phyloP scores from a whole-genome alignment of 2,329 filamentous ascomycete species.

The Hirsutella rhossiliensis region DNA sequence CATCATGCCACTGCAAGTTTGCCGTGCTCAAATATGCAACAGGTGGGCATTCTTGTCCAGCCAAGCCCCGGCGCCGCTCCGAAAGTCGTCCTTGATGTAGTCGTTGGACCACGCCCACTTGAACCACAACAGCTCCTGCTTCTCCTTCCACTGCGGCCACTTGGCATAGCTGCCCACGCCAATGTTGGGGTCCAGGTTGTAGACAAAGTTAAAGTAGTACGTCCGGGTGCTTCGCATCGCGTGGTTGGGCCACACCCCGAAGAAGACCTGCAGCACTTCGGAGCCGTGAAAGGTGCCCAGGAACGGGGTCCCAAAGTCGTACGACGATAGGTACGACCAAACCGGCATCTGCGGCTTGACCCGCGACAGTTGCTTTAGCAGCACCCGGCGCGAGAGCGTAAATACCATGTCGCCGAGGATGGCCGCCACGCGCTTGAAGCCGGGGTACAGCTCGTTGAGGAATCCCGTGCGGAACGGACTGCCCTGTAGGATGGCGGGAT shows the following conservation, averaged over 20 bases:
- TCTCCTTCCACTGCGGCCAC: conserved; percentile 30
- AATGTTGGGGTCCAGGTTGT: conserved; percentile 58
- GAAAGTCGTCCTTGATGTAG: conserved; percentile 25
- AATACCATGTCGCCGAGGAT: conserved; percentile 67
- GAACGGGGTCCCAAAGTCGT: conserved; percentile 58
- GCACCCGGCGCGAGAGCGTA: conserved; percentile 55
- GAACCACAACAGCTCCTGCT: conserved; percentile 38
- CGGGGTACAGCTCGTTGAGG: conserved; percentile 61
- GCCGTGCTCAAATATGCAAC: conserved; percentile 11
- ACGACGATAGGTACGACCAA: conserved; percentile 68
- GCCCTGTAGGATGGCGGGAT: conserved; percentile 40
- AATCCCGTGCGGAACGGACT: conserved; percentile 60
- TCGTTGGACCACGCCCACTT: conserved; percentile 16
- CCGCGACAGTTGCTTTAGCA: conserved; percentile 36
- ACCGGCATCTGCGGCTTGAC: conserved; percentile 46
- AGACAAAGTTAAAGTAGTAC: conserved; percentile 64
- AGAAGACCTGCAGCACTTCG: conserved; percentile 59
- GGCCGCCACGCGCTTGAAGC: conserved; percentile 66
- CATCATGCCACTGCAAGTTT: no score
- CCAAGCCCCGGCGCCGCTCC: conserved; percentile 15
- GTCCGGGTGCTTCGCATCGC: conserved; percentile 47
- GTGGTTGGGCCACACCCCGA: conserved; percentile 49
- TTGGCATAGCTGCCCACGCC: conserved; percentile 24
- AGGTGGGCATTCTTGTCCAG: conserved; percentile 12
- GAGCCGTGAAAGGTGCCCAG: conserved; percentile 66